phyloP scores from a whole-genome alignment of 345 rosid genomes.

The Melastoma malabathricum region DNA sequence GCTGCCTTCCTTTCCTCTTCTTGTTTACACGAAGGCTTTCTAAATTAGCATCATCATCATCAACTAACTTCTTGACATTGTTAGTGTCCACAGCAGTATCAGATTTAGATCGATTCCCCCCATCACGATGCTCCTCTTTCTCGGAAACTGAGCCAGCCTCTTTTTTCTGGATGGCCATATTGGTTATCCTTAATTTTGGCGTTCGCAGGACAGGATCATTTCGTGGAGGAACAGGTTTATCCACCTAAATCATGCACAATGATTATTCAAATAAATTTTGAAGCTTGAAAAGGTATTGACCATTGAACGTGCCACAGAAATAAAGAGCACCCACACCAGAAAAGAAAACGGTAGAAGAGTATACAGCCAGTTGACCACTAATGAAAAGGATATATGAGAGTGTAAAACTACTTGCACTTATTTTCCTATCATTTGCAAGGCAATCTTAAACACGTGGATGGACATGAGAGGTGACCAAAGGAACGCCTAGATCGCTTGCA shows the following conservation, averaged over 20 bases:
- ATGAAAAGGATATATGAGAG: too few species aligned
- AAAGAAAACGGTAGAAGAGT: too few species aligned
- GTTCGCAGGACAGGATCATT: constrained; percentile 31
- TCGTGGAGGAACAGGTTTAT: constrained; percentile 29
- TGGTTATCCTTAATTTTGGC: constrained; percentile 48
- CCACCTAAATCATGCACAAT: constrained; percentile 19
- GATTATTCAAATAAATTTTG: neutral
- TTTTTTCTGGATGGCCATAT: constrained; percentile 32
- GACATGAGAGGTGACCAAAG: too few species aligned
- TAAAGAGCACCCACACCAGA: too few species aligned
- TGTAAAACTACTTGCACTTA: too few species aligned
- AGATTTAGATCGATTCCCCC: constrained; percentile 4
- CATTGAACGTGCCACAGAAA: too few species aligned
- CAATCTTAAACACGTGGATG: too few species aligned
- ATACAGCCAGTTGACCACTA: too few species aligned
- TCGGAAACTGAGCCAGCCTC: constrained; percentile 29
- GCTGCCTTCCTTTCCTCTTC: constrained; percentile 9
- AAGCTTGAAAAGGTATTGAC: too few species aligned
- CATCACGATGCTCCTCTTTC: constrained; percentile 26
- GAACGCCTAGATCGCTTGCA: too few species aligned
- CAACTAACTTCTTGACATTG: neutral
- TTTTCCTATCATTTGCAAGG: too few species aligned
- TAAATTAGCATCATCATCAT: neutral
- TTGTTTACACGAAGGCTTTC: neutral
- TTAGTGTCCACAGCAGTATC: constrained; percentile 1